Base-by-base conservation (phyloP, 2,329 filamentous ascomycete species). In the Lecanosticta acicola region DNA sequence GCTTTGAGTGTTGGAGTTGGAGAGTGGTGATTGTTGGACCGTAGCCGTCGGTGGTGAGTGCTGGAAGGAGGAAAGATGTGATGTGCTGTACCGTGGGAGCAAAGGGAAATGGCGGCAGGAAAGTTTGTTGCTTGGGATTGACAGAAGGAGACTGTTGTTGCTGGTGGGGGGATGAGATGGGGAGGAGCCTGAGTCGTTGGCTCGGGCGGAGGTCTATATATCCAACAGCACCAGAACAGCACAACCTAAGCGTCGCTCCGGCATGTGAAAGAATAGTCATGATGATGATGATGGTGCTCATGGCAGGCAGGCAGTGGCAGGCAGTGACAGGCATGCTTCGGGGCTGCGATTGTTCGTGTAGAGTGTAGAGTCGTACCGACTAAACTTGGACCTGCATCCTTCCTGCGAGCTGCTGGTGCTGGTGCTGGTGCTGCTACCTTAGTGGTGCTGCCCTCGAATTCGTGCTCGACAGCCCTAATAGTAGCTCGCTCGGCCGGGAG, bases 171-270 rank as follows among this genome's bases (percentile, higher is more conserved):
- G 48, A 51, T 48, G 48, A 45, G 37, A 45, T 41, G 37, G 40
- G 34, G 36, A 37, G 34, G 24, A 24, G n/a, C 24, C 17, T 29
- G 19, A 39, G 32, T 16, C 26, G 47, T 45, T 45, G 42, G 39
- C 32, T 29, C 36, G 26, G 18, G 26, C 18, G 20, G 43, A 21
- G n/a, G 24, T 35, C 48, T 53, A 53, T 53, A 53, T 53, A 53
- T 43, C 42, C 45, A 43, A 45, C 42, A 29, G 19, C 18, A 9
- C 33, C 14, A 7, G 9, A 16, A 36, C 9, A 16, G 33, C 39
- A 41, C 35, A n/a, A n/a, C n/a, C n/a, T n/a, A n/a, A n/a, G n/a
- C n/a, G n/a, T n/a, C n/a, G n/a, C n/a, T n/a, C n/a, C n/a, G n/a
- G n/a, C n/a, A n/a, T n/a, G n/a, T n/a, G n/a, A n/a, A n/a, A n/a